Base-by-base conservation (phyloP, 768 basidiomycete genomes). In the Boletus sp. region DNA sequence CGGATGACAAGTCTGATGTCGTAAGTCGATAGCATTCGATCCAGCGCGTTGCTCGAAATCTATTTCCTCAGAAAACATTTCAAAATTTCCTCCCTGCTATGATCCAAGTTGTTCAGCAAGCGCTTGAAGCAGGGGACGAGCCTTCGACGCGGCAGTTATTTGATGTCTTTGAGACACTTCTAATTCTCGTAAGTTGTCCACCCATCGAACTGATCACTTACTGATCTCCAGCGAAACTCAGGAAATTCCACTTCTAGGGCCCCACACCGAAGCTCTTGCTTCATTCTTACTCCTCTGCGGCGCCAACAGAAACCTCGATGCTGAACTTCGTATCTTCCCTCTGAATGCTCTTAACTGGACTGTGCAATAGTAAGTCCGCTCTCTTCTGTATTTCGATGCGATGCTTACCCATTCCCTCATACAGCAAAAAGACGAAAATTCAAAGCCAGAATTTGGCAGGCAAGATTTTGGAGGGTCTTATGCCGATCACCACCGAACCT, bases 291-390 rank as follows among this genome's bases (percentile, higher is more conserved):
- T 98, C 38, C 78, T 78, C 44, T 87, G 87, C 40, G 95, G 93
- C 52, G 85, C 81, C 32, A 94, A 96, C 76, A 81, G 79, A 58
- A 72, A 75, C 11, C 84, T 87, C 64, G 90, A 91, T 42, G 72
- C 75, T 45, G 93, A 90, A 48, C 83, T 97, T 54, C 88, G 97
- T 53, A 83, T 94, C 55, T 87, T 97, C 62, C 86, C 90, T 10
- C 81, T 99, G 37, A 98, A 98, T 65, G 89, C 91, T 7, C 83
- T 99, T 9, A 90, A 93, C 66, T 98, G 95, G 95, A 93, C 94
- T 8, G 87, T 98, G 50, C 89, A 95, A 78, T 98, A 98, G 93
- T 87, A 64, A 63, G 87, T 74, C 7, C 1, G 4, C 19, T 30
- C 13, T 42, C 34, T 17, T 37, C 34, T 10, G 7, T n/a, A 14